Conservation (phyloP, 768 basidiomycete species). For the Austroboletus eburneus region DNA sequence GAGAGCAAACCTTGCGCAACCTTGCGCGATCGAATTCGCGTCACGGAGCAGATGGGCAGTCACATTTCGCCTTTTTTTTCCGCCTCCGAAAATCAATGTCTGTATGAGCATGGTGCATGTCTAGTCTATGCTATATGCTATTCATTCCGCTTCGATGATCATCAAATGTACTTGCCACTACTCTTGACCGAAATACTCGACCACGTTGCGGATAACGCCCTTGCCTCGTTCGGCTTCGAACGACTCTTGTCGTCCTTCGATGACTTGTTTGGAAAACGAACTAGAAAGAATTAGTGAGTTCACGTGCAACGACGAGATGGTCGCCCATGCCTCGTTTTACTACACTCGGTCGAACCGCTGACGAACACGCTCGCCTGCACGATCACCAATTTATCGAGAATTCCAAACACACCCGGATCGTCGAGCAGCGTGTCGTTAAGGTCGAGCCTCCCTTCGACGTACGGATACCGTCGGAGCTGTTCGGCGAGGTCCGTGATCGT, state of each 20-base stretch:
- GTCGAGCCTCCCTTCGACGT: constrained; percentile 11
- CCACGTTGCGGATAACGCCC: constrained; percentile 34
- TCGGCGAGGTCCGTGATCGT: constrained; percentile 42
- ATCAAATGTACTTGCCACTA: no score
- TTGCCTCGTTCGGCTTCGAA: constrained; percentile 10
- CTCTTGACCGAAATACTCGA: constrained; percentile 42
- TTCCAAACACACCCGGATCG: constrained; percentile 50
- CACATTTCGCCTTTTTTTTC: no score
- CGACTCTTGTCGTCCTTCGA: constrained; percentile 37
- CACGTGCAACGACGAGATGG: no score
- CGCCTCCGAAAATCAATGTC: constrained; percentile 9
- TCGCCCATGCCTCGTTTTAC: constrained; percentile 48
- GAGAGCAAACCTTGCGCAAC: constrained; percentile 38
- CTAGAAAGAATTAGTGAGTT: constrained; percentile 19
- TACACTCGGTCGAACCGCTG: constrained; percentile 44
- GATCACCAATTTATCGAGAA: constrained; percentile 55
- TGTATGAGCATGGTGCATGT: constrained; percentile 29
- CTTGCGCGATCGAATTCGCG: neutral
- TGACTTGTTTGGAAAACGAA: constrained; percentile 52
- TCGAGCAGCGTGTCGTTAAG: constrained; percentile 32
- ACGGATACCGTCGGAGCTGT: constrained; percentile 22
- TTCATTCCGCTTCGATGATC: neutral
- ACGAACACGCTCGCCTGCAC: constrained; percentile 47
- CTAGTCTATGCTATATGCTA: constrained; percentile 25
- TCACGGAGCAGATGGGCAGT: no score